Evolutionary conservation across 2,329 filamentous ascomycete species (phyloP), one percentile per base, ranked within the genome.

Genomic region (Ascochyta viciae-villosae): DNA sequence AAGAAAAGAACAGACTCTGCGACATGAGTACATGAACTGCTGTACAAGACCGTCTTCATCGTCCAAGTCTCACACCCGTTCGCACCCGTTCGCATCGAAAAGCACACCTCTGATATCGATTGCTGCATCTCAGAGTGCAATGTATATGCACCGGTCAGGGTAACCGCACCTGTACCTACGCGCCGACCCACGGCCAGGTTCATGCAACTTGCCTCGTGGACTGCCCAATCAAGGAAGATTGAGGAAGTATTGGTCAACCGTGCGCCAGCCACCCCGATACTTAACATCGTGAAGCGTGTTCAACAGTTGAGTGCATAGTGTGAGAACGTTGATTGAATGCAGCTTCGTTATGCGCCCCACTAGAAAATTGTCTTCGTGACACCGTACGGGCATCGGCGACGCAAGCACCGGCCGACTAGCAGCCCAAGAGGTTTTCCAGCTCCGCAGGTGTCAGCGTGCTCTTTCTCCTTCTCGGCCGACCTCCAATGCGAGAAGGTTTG

Each of bases 371-470:
- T 48, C 43, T 43, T 51, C 38, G 38, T 56, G 53, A 56, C 38
- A 51, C 42, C 24, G 26, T 48, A 33, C 47, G 44, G 22, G 47
- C 19, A 39, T 39, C 6, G 3, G 41, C 22, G 15, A 55, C 35
- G 38, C 31, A 10, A 56, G 38, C 42, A 46, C 10, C 37, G 13
- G 38, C 39, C 23, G 29, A 59, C 57, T 66, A 72, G 48, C 71
- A 64, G 7, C 71, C 67, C 44, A 77, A 55, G 37, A 77, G 62
- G 29, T 67, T 72, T 76, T 90, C 84, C 68, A 93, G 76, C 75
- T 94, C 90, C 81, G 88, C 89, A 3, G 89, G 87, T 66, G 85
- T 92, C 29, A 94, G 77, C 19, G 90, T 93, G 67, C 89, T 92
- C 72, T 90, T 83, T 69, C 90, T 82, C 69, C 89, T 80, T 57